These are phyloP conservation scores for Kodamaea sagamina DNA, from an alignment of 805 yeast species.

Conservation along the genomic window DNA sequence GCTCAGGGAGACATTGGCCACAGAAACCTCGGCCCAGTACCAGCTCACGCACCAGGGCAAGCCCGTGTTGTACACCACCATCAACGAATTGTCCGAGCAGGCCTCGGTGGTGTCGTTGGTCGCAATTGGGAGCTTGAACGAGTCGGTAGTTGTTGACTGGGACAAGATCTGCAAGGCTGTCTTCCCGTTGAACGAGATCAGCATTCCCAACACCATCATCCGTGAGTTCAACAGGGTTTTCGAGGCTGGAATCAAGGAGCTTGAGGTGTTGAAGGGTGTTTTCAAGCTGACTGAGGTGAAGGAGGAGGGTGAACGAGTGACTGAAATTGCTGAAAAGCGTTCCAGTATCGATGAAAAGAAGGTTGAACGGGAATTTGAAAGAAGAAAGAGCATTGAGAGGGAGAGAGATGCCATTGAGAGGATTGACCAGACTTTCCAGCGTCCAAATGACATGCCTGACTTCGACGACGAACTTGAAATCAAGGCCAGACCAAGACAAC, in stretches of 20 bases:
- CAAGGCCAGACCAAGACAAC: constrained; percentile 16
- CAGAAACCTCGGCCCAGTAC: constrained; percentile 18
- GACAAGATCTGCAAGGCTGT: constrained; percentile 16
- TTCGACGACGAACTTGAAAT: constrained; percentile 56
- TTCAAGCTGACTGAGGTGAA: constrained; percentile 7
- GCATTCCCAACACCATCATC: constrained; percentile 23
- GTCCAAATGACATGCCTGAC: constrained; percentile 48
- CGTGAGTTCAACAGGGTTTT: constrained; percentile 20
- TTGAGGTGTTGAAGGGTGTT: constrained; percentile 10
- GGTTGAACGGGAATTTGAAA: neutral
- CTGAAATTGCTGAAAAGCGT: neutral
- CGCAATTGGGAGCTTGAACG: constrained; percentile 17
- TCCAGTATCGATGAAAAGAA: neutral
- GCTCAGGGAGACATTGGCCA: constrained; percentile 10
- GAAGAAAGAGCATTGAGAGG: neutral
- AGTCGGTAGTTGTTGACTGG: constrained; percentile 28
- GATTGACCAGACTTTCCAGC: neutral
- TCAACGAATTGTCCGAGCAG: constrained; percentile 14
- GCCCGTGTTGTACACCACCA: constrained; percentile 11
- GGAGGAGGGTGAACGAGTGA: neutral
- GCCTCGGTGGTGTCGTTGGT: constrained; percentile 16
- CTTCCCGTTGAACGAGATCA: constrained; percentile 27
- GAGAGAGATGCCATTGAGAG: neutral
- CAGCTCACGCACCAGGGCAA: constrained; percentile 13
- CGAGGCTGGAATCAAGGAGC: constrained; percentile 4